Base-by-base conservation (phyloP, 1,284 basidiomycete species). In the Fomes fomentarius region DNA sequence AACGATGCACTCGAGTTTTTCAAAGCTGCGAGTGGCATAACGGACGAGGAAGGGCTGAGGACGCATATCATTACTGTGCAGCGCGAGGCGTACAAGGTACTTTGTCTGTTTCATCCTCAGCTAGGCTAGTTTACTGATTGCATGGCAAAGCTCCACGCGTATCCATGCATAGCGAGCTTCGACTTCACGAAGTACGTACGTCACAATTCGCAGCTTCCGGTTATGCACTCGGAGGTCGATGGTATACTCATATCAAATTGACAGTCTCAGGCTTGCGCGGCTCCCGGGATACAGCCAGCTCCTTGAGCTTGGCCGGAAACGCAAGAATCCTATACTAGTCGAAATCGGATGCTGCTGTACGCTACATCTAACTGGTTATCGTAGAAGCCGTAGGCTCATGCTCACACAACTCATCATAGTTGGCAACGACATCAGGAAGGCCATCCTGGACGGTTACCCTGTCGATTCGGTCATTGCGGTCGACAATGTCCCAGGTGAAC, bases 41-140 rank as follows among this genome's bases (percentile, higher is more conserved):
- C 68, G 5, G 66, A 73, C 50, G 69, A 72, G 3, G 68, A 72
- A 3, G 67, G 68, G 46, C 63, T 80, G 48, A 80, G 71, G 62
- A 48, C 66, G 41, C 80, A 82, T 62, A 74, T 82, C 31, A 40
- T 79, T 8, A 49, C 49, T 2, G 67, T 78, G 17, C 78, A 78
- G 53, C 56, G 46, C 34, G 71, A 73, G 9, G 52, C 46, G 11
- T 53, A 47, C 26, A 9, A 25, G 39, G 51, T 42, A 3, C n/a
- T 33, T 39, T 17, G 4, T 37, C 4, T 34, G 28, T 39, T 4
- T 14, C 4, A 30, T 37, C 19, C 39, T 38, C 25, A n/a, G n/a
- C n/a, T n/a, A n/a, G n/a, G n/a, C n/a, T n/a, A n/a, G n/a, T n/a
- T n/a, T n/a, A n/a, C 11, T 24, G 15, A 25, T 21, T 17, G 2